Conservation (phyloP, 805 yeast genomes). For the Saccharomycopsis guyanensis region DNA sequence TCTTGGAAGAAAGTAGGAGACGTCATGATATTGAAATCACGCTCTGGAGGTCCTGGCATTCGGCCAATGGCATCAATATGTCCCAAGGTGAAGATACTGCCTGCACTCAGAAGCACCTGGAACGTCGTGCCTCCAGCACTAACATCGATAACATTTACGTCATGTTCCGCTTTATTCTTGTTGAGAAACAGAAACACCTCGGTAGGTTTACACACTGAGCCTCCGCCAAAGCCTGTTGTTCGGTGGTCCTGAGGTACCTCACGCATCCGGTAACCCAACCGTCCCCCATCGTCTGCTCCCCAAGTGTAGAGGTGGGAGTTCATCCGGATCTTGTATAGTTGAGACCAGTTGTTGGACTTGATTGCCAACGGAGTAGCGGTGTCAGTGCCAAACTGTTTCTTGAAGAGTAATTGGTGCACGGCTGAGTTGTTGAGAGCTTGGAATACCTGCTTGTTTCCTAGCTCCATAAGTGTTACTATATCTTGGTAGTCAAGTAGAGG, state of each 20-base stretch:
- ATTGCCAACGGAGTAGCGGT: conserved; percentile 5
- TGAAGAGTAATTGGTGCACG: conserved; percentile 13
- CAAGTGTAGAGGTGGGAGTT: conserved; percentile 8
- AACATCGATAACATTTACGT: conserved; percentile 29
- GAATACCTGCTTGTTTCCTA: conserved; percentile 4
- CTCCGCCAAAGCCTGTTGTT: conserved; percentile 1
- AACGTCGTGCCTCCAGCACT: conserved; percentile 61
- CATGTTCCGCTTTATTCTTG: background rate
- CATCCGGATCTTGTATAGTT: conserved; percentile 4
- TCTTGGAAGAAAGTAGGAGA: too few species aligned
- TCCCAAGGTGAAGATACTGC: conserved; percentile 51
- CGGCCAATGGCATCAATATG: conserved; percentile 20
- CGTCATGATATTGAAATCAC: conserved; percentile 27
- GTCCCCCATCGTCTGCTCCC: conserved; percentile 6
- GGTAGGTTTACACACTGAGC: background rate
- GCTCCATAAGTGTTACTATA: background rate
- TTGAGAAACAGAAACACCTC: too few species aligned
- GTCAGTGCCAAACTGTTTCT: conserved; percentile 7
- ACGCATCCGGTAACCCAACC: conserved; percentile 8
- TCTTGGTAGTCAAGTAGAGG: conserved; percentile 14
- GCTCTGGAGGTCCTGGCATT: conserved; percentile 33
- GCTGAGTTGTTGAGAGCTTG: background rate
- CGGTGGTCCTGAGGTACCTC: background rate
- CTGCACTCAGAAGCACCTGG: conserved; percentile 47
- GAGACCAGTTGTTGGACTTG: conserved; percentile 6